Base-by-base conservation (phyloP, 129 eudicot species). In the Artemisia tridentata region DNA sequence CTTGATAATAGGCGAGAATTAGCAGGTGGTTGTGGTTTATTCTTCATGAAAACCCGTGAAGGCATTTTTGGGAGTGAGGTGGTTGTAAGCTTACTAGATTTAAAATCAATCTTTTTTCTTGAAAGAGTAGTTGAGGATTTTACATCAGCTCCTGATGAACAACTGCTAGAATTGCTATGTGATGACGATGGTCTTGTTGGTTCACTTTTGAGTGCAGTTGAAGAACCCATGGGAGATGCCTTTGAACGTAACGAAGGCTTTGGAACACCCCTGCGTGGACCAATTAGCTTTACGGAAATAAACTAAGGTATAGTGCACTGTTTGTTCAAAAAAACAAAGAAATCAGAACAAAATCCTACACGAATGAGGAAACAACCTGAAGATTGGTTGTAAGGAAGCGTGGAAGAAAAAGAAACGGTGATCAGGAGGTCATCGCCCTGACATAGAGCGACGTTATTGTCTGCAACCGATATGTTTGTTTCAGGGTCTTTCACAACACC, bases 241-340 rank as follows among this genome's bases (percentile, higher is more conserved):
- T 64, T 86, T 19, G 83, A 78, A 57, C 79, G 76, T 55, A 53
- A 17, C 11, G 65, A 75, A 73, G 96, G 80, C 75, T 85, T 92
- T 25, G 95, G 88, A 41, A 85, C 70, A 13, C 75, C 76, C 73
- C 87, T 85, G 11, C 80, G 73, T 14, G 96, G 84, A 75, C 80
- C 84, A 65, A 31, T 58, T 48, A 74, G 58, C 62, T 83, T 88
- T 49, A n/a, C n/a, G n/a, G n/a, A n/a, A n/a, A n/a, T n/a, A n/a
- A n/a, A n/a, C n/a, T n/a, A n/a, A n/a, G n/a, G n/a, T 49, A 13
- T 8, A n/a, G n/a, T 49, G 34, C 34, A 4, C 34, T 29, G 34
- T 29, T 29, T 29, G 34, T 49, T 49, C 54, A 49, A 3, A 49
- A 49, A 49, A 49, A 49, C 54, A 49, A 49, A 49, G 54, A n/a